Evolutionary conservation across 208 protist species (phyloP).

Genomic region (Wallacemonas sp.): DNA sequence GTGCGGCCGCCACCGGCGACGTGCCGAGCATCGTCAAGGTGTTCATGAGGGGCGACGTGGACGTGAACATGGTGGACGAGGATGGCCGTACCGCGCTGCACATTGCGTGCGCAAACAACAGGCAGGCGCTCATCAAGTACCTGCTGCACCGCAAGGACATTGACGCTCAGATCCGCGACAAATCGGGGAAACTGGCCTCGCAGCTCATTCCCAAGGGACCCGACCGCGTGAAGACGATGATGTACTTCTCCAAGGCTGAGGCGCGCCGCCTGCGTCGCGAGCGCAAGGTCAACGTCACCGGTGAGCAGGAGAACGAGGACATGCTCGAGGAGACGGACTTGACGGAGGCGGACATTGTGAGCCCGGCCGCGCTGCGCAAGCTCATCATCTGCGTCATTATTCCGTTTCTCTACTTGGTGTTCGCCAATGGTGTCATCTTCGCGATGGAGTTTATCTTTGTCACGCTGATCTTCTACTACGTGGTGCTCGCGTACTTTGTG

Average conservation of each 20-base stretch:
- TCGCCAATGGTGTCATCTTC: constrained; percentile 76
- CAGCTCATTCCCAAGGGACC: constrained; percentile 43
- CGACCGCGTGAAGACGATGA: constrained; percentile 36
- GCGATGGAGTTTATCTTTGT: constrained; percentile 61
- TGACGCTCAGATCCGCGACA: constrained; percentile 48
- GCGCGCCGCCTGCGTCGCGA: constrained; percentile 42
- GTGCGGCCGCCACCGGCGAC: constrained; percentile 38
- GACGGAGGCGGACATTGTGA: constrained; percentile 71
- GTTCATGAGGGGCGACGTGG: constrained; percentile 44
- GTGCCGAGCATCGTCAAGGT: constrained; percentile 44
- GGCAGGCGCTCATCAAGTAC: constrained; percentile 39
- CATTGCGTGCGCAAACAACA: constrained; percentile 55
- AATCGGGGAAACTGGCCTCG: constrained; percentile 54
- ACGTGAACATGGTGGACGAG: constrained; percentile 60
- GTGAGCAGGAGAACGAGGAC: constrained; percentile 46
- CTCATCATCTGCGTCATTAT: constrained; percentile 55
- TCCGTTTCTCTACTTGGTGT: constrained; percentile 79
- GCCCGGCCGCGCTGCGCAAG: constrained; percentile 76
- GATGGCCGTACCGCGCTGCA: constrained; percentile 72
- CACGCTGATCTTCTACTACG: constrained; percentile 75
- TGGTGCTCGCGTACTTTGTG: constrained; percentile 85
- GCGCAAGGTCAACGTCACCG: constrained; percentile 29
- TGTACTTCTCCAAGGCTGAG: constrained; percentile 59
- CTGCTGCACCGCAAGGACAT: constrained; percentile 49
- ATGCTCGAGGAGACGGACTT: constrained; percentile 52